Conservation (phyloP, 306 rosid genomes). For the Lathyrus oleraceus region DNA sequence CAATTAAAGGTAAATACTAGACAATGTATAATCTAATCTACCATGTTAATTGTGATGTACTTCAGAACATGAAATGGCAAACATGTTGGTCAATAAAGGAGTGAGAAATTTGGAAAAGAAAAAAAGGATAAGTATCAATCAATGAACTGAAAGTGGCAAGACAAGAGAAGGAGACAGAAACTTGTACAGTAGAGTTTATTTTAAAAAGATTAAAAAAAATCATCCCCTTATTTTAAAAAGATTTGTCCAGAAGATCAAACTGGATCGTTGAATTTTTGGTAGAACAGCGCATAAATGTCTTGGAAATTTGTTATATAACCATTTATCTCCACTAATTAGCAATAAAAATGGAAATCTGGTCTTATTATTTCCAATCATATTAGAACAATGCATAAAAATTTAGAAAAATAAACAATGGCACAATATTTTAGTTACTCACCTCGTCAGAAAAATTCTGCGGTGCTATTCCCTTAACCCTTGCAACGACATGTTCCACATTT, state of each 20-base stretch:
- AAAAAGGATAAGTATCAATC: neutral
- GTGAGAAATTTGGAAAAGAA: neutral
- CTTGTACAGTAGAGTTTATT: neutral
- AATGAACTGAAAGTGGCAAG: neutral
- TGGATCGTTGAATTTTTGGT: constrained; percentile 7
- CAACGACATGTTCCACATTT: constrained; percentile 82
- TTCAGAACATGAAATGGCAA: constrained; percentile 1
- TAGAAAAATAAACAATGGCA: neutral
- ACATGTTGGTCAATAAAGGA: neutral
- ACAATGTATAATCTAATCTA: neutral
- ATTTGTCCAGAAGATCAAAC: neutral
- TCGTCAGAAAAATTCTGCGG: constrained; percentile 91
- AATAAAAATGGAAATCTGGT: neutral
- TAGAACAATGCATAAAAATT: neutral
- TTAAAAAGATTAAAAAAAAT: neutral
- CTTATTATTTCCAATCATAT: neutral
- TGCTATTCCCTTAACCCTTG: constrained; percentile 74
- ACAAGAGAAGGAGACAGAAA: neutral
- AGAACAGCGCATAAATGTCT: neutral
- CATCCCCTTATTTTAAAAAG: neutral
- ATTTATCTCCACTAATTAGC: neutral
- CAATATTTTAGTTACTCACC: constrained; percentile 53
- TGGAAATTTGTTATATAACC: neutral
- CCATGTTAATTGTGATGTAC: neutral
- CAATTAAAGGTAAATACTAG: constrained; percentile 6